phyloP scores from a whole-genome alignment of 1,284 basidiomycete species.

The Apiotrichum sp. region DNA sequence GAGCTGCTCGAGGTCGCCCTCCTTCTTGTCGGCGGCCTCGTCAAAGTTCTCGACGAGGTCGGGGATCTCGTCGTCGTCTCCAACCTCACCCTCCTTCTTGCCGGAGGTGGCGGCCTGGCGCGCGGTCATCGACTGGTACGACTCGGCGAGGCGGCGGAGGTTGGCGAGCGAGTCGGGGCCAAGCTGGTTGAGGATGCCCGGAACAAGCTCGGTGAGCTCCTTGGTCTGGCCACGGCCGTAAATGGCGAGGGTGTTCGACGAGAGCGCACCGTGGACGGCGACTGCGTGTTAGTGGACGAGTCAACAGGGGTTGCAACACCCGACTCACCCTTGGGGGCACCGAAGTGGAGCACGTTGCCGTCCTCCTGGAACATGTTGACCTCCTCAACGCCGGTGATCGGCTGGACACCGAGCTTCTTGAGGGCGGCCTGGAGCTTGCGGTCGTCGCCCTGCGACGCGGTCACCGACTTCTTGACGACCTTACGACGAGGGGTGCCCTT shows the following conservation, averaged over 20 bases:
- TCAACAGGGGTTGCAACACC: too few relatives aligned
- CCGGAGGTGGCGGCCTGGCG: slow-evolving; percentile 59
- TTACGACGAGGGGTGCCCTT: slow-evolving; percentile 98
- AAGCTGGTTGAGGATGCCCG: slow-evolving; percentile 97
- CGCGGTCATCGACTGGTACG: slow-evolving; percentile 90
- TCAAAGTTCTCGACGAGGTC: slow-evolving; percentile 95
- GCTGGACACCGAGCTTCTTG: slow-evolving; percentile 97
- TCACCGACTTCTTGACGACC: slow-evolving; percentile 84
- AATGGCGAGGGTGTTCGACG: slow-evolving; percentile 93
- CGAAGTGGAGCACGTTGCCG: slow-evolving; percentile 96
- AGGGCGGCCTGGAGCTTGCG: slow-evolving; percentile 95
- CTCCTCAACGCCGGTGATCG: slow-evolving; percentile 93
- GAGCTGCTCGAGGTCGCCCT: slow-evolving; percentile 52
- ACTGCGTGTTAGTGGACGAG: neutral
- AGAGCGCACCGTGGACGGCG: slow-evolving; percentile 84
- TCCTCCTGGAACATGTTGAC: slow-evolving; percentile 99
- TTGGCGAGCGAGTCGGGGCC: slow-evolving; percentile 97
- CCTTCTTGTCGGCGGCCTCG: slow-evolving; percentile 50
- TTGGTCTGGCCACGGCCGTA: slow-evolving; percentile 94
- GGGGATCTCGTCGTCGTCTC: slow-evolving; percentile 60
- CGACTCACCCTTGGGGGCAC: slow-evolving; percentile 81
- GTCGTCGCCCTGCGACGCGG: slow-evolving; percentile 85
- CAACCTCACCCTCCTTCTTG: slow-evolving; percentile 51
- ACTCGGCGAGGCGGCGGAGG: slow-evolving; percentile 92
- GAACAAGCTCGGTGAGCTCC: slow-evolving; percentile 98